These are phyloP conservation scores for Penicillium sp. DNA, from an alignment of 2,329 filamentous ascomycete genomes.

Conservation along the genomic window DNA sequence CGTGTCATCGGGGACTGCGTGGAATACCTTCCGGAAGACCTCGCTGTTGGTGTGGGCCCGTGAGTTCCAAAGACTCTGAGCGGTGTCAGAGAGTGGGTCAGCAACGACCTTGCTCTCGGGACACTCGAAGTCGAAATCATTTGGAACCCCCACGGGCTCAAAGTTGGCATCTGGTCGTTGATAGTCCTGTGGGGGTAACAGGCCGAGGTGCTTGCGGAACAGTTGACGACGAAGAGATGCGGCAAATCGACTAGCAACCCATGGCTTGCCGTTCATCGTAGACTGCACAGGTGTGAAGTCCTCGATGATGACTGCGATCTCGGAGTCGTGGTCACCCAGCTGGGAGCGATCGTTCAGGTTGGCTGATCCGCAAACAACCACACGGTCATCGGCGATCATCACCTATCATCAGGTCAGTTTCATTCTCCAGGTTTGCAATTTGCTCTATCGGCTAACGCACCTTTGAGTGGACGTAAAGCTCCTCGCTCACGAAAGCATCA, in stretches of 20 bases:
- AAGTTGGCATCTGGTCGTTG: conserved; percentile 61
- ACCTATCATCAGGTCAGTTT: conserved; percentile 34
- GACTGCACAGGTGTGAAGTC: conserved; percentile 72
- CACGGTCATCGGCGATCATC: conserved; percentile 81
- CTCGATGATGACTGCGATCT: conserved; percentile 86
- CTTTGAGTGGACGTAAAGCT: conserved; percentile 62
- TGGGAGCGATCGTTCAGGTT: conserved; percentile 93
- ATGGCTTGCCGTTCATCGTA: conserved; percentile 76
- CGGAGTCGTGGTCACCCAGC: conserved; percentile 84
- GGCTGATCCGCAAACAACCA: conserved; percentile 81
- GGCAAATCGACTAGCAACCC: conserved; percentile 77
- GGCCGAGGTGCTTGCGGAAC: conserved; percentile 87
- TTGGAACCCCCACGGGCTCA: conserved; percentile 58
- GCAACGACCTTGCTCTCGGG: conserved; percentile 53
- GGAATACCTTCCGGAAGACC: conserved; percentile 63
- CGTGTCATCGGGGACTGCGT: conserved; percentile 61
- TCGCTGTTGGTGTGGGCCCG: conserved; percentile 61
- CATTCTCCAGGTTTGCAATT: not conserved
- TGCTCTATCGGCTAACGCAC: conserved; percentile 31
- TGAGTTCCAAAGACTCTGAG: conserved; percentile 60
- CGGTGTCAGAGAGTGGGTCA: conserved; percentile 59
- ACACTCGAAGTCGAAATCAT: conserved; percentile 55
- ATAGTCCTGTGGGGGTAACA: conserved; percentile 72
- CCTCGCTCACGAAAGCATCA: conserved; percentile 63
- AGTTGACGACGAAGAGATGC: conserved; percentile 77